These are phyloP conservation scores for Neoarthrinium moseri DNA, from an alignment of 2,329 filamentous ascomycete species.

Conservation along the genomic window DNA sequence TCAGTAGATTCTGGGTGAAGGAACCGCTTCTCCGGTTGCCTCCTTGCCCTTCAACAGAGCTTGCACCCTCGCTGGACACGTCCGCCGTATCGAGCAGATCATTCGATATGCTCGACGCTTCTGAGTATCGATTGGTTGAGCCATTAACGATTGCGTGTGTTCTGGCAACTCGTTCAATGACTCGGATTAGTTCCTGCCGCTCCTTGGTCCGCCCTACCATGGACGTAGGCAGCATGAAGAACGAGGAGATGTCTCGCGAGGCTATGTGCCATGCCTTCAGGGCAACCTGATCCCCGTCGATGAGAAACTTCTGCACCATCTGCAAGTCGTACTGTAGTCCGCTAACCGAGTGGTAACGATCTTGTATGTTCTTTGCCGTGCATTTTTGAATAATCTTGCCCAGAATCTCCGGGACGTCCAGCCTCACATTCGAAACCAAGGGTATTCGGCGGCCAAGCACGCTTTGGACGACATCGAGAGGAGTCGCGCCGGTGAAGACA, in stretches of 20 bases:
- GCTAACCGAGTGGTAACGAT: constrained; percentile 86
- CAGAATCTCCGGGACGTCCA: constrained; percentile 82
- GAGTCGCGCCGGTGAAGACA: constrained; percentile 75
- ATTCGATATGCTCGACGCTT: constrained; percentile 52
- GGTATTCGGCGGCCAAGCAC: constrained; percentile 79
- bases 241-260: constrained; percentile 85
- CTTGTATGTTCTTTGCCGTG: constrained; percentile 82
- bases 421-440: constrained; percentile 70
- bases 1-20: constrained; percentile 42
- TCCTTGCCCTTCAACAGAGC: constrained; percentile 49
- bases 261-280: constrained; percentile 75
- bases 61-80: constrained; percentile 58
- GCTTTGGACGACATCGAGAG: constrained; percentile 88
- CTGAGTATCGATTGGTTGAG: constrained; percentile 46
- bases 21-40: constrained; percentile 47
- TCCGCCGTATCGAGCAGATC: constrained; percentile 49
- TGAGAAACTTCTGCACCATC: constrained; percentile 71
- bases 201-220: constrained; percentile 81
- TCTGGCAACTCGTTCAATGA: constrained; percentile 75
- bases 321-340: constrained; percentile 80
- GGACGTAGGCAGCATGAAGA: constrained; percentile 79
- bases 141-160: constrained; percentile 54
- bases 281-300: constrained; percentile 69
- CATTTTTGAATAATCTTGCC: constrained; percentile 86
- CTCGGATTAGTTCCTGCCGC: constrained; percentile 64